These are phyloP conservation scores for Citrus sinensis DNA, from an alignment of 345 rosid species.

Conservation along the genomic window DNA sequence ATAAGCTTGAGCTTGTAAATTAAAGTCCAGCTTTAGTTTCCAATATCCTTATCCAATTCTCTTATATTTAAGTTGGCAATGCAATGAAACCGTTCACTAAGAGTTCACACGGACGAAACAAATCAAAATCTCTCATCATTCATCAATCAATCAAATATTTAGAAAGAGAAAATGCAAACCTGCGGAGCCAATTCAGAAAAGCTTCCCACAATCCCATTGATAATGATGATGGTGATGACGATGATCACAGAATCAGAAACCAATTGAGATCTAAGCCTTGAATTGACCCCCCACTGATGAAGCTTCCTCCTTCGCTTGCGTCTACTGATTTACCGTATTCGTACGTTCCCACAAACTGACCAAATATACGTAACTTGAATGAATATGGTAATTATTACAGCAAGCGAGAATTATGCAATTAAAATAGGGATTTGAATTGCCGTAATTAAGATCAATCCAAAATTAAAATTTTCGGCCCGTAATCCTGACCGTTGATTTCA, in stretches of 20 bases:
- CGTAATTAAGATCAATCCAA: background rate
- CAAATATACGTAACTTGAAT: background rate
- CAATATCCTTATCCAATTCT: background rate
- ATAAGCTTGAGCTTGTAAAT: background rate
- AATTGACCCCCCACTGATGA: background rate
- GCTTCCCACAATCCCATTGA: conserved; percentile 69
- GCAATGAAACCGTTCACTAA: background rate
- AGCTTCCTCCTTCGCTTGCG: conserved; percentile 1
- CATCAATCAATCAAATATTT: background rate
- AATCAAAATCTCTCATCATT: background rate
- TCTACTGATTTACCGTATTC: conserved; percentile 8
- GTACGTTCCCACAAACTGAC: conserved; percentile 1
- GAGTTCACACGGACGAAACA: background rate
- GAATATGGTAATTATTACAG: background rate
- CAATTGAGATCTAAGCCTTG: conserved; percentile 19
- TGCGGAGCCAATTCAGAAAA: conserved; percentile 80
- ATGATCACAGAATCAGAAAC: conserved; percentile 18
- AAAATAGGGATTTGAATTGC: background rate
- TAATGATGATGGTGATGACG: conserved; percentile 6
- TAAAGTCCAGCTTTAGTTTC: background rate
- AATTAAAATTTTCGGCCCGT: background rate
- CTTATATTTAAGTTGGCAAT: background rate
- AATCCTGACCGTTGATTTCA: background rate
- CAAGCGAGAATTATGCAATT: background rate
- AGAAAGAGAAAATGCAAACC: conserved; percentile 24